phyloP scores from a whole-genome alignment of 345 rosid genomes.

The Alliaria petiolata region DNA sequence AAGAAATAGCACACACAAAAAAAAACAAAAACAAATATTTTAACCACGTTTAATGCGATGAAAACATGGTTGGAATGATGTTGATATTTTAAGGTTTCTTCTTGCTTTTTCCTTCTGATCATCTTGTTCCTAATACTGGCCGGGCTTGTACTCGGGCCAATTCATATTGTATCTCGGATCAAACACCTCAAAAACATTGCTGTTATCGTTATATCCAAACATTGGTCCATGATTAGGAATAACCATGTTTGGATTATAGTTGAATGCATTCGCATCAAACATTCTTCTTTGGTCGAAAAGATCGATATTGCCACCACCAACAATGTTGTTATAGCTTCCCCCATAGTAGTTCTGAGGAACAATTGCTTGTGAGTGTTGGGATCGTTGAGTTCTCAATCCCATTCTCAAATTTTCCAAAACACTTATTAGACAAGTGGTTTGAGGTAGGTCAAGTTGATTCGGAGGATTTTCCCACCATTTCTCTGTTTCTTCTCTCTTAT shows the following conservation, averaged over 20 bases:
- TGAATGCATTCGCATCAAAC: neutral
- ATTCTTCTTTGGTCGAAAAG: neutral
- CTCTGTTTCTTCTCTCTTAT: conserved; percentile 1
- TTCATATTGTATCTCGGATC: neutral
- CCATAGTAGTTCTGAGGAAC: neutral
- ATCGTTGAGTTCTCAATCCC: conserved; percentile 26
- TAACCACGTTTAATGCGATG: neutral
- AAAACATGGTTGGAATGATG: neutral
- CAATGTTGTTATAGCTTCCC: neutral
- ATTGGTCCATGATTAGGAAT: neutral
- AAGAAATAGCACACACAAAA: neutral
- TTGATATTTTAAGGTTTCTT: neutral
- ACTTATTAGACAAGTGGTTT: conserved; percentile 33
- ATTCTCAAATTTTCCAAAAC: conserved; percentile 21
- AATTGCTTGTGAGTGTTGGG: neutral
- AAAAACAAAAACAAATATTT: neutral
- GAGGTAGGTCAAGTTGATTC: conserved; percentile 27
- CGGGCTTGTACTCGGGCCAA: neutral
- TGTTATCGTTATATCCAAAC: neutral
- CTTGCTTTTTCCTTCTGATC: neutral
- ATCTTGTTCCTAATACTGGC: neutral
- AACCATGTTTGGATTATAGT: neutral
- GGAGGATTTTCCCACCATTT: conserved; percentile 54
- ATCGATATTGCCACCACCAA: neutral
- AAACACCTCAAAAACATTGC: neutral